phyloP scores from a whole-genome alignment of 2,329 filamentous ascomycete species.

The Fusarium concolor region DNA sequence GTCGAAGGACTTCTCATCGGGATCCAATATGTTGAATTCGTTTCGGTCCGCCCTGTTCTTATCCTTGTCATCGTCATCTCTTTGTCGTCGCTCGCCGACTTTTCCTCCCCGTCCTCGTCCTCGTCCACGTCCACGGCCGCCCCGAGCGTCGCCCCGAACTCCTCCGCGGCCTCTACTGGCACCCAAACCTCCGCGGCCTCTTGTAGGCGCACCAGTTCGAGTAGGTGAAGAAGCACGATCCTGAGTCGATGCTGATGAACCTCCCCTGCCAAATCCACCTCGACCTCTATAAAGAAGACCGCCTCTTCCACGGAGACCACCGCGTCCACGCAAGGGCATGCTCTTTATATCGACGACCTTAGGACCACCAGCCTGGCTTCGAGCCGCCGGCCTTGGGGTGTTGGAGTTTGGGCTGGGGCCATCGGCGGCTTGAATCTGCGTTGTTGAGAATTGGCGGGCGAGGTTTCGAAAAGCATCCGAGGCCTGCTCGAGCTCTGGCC shows the following conservation, averaged over 20 bases:
- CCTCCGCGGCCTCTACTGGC: conserved; percentile 35
- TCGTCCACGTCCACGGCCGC: conserved; percentile 30
- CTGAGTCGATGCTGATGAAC: conserved; percentile 20
- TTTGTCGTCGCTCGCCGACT: conserved; percentile 26
- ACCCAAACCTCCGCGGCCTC: conserved; percentile 35
- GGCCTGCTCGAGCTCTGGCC: conserved; percentile 50
- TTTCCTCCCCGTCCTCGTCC: conserved; percentile 34
- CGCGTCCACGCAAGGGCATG: conserved; percentile 46
- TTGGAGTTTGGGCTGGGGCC: conserved; percentile 11
- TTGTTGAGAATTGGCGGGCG: conserved; percentile 55
- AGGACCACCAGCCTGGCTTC: conserved; percentile 33
- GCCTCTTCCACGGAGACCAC: conserved; percentile 33
- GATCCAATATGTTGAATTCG: conserved; percentile 46
- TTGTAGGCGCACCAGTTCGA: conserved; percentile 13
- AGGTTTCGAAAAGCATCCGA: conserved; percentile 49
- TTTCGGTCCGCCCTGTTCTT: conserved; percentile 43
- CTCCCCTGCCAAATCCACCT: conserved; percentile 32
- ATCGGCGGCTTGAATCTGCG: conserved; percentile 51
- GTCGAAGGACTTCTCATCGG: conserved; percentile 52
- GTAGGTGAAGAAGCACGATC: conserved; percentile 26
- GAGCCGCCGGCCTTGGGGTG: conserved; percentile 36
- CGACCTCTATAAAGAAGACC: conserved; percentile 16
- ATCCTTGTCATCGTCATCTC: conserved; percentile 44
- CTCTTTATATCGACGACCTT: conserved; percentile 56
- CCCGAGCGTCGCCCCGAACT: not conserved